Evolutionary conservation across 768 basidiomycete species (phyloP).

Genomic region (Suillus bovinus): DNA sequence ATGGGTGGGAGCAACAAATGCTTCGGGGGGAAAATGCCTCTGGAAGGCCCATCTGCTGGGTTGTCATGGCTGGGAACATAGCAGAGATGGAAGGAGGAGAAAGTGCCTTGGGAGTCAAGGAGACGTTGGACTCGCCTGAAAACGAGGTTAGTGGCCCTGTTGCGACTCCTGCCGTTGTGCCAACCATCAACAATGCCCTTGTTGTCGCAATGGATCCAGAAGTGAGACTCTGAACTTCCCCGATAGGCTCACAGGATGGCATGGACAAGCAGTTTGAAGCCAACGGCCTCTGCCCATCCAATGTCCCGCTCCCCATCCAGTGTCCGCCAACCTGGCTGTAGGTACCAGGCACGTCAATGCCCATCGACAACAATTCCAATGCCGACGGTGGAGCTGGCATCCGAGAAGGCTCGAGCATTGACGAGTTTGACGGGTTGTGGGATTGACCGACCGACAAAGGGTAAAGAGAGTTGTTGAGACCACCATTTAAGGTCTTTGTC

Average conservation of each 20-base stretch:
- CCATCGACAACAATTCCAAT: slow-evolving; percentile 29
- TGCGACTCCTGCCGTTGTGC: too few relatives aligned
- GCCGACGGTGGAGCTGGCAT: slow-evolving; percentile 36
- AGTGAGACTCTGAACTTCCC: too few relatives aligned
- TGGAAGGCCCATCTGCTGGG: slow-evolving; percentile 11
- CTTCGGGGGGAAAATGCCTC: slow-evolving; percentile 10
- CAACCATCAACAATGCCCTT: too few relatives aligned
- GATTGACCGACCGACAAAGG: slow-evolving; percentile 25
- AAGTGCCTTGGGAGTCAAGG: neutral
- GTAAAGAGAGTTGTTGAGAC: slow-evolving; percentile 16
- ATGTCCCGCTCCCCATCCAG: slow-evolving; percentile 35
- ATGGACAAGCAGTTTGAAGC: slow-evolving; percentile 10
- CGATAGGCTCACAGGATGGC: too few relatives aligned
- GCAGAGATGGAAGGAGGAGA: neutral
- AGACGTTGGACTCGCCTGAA: slow-evolving; percentile 9
- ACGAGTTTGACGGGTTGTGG: slow-evolving; percentile 23
- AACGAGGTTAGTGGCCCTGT: neutral
- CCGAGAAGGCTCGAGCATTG: slow-evolving; percentile 37
- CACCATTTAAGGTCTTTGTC: slow-evolving; percentile 38
- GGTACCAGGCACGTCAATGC: slow-evolving; percentile 30
- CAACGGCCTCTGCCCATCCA: slow-evolving; percentile 40
- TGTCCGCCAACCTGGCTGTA: slow-evolving; percentile 31
- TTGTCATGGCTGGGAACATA: slow-evolving; percentile 7
- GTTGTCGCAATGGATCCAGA: too few relatives aligned
- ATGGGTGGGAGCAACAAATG: too few relatives aligned